These are phyloP conservation scores for Termitomyces titanicus DNA, from an alignment of 768 basidiomycete genomes.

Conservation along the genomic window DNA sequence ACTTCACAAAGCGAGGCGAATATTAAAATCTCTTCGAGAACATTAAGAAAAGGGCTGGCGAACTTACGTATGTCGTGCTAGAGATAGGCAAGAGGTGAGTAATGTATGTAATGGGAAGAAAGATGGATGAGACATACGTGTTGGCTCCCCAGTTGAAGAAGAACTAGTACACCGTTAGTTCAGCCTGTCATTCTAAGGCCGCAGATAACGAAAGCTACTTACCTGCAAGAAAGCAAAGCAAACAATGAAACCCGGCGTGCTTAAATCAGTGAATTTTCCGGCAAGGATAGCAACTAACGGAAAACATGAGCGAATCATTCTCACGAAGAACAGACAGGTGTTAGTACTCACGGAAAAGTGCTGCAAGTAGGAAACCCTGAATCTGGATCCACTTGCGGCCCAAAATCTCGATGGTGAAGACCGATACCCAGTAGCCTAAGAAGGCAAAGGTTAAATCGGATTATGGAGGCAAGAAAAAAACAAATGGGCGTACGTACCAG, in stretches of 20 bases:
- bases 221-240: constrained; percentile 69
- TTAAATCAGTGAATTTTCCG: constrained; percentile 53
- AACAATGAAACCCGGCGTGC: constrained; percentile 61
- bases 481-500: constrained; percentile 42
- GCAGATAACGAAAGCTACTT: not conserved
- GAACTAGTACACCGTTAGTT: constrained; percentile 35
- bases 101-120: not conserved
- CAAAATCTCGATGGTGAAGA: constrained; percentile 68
- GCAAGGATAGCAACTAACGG: constrained; percentile 51
- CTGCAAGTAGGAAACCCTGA: constrained; percentile 69
- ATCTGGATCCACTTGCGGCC: constrained; percentile 76
- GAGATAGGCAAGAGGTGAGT: not conserved
- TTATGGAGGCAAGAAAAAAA: not conserved
- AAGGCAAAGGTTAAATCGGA: not conserved
- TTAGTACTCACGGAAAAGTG: constrained; percentile 57
- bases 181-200: too few species aligned
- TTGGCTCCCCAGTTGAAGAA: constrained; percentile 86
- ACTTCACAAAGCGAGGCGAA: constrained; percentile 27
- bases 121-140: constrained; percentile 34
- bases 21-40: not conserved
- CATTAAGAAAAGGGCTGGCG: not conserved
- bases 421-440: constrained; percentile 66
- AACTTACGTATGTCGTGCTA: constrained; percentile 50
- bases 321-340: not conserved
- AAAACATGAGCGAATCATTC: not conserved